Percentiles rank a stretch among this genome's conserved stretches.
Evolutionary conservation across 352 stramenopile genomes (phyloP).

Genomic region (Phytophthora cactorum): DNA sequence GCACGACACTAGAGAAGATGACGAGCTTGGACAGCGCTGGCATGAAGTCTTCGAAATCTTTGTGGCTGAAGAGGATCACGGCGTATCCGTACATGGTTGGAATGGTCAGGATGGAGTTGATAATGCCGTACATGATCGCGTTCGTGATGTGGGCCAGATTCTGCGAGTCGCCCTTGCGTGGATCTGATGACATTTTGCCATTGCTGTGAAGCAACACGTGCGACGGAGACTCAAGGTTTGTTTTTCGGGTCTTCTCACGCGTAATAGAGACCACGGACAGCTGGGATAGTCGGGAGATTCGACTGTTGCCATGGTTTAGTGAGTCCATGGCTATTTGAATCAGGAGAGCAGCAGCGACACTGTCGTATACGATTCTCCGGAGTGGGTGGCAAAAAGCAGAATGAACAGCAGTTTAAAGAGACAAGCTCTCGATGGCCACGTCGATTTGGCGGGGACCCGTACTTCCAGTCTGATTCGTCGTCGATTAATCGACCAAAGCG

Average conservation of each 20-base stretch:
- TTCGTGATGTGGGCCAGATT: slow-evolving; percentile 54
- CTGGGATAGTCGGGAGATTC: slow-evolving; percentile 11
- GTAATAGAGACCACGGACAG: slow-evolving; percentile 21
- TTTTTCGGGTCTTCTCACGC: slow-evolving; percentile 16
- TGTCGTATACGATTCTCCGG: not conserved
- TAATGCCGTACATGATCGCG: slow-evolving; percentile 84
- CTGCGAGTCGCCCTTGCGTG: not conserved
- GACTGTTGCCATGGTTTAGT: not conserved
- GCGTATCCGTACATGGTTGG: slow-evolving; percentile 95
- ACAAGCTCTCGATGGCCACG: not conserved
- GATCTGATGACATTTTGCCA: slow-evolving; percentile 8
- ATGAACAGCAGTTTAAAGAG: not conserved
- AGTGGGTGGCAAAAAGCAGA: not conserved
- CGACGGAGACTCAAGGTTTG: slow-evolving; percentile 30
- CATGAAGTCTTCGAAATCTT: slow-evolving; percentile 88
- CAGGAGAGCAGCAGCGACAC: not conserved
- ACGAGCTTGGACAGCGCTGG: slow-evolving; percentile 95
- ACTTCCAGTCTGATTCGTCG: not conserved
- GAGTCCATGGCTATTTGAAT: not conserved
- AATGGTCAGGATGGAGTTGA: slow-evolving; percentile 94
- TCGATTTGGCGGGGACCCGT: not conserved
- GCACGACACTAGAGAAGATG: slow-evolving; percentile 94
- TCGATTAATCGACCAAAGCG: too few relatives aligned
- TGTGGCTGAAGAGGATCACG: slow-evolving; percentile 94
- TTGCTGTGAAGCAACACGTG: slow-evolving; percentile 34